phyloP scores from a whole-genome alignment of 306 rosid species.

The Quercus wislizeni region DNA sequence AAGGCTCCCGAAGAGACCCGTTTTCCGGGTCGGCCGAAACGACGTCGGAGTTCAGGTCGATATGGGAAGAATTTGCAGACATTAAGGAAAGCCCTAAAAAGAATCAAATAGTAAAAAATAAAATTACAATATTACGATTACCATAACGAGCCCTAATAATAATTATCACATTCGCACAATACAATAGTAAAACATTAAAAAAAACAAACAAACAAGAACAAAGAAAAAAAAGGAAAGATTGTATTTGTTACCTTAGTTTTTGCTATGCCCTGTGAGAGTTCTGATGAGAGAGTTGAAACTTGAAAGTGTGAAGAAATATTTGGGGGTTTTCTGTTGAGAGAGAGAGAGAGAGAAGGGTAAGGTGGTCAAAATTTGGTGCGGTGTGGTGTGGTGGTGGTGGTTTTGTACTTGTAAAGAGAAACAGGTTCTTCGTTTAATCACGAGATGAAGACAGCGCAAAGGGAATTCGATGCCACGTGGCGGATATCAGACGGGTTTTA shows the following conservation, averaged over 20 bases:
- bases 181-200: too few species aligned
- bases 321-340: neutral
- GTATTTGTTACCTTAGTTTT: conserved; percentile 18
- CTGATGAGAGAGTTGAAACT: neutral
- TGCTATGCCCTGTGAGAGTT: too few species aligned
- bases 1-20: conserved; percentile 27
- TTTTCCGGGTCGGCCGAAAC: conserved; percentile 35
- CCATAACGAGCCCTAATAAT: conserved; percentile 22
- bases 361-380: neutral
- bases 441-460: neutral
- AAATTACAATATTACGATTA: neutral
- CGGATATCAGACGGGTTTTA: neutral
- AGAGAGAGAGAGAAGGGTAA: neutral
- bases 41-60: conserved; percentile 50
- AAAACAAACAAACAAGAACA: neutral
- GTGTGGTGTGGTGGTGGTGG: neutral
- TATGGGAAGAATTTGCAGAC: conserved; percentile 31
- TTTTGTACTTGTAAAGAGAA: conserved; percentile 1
- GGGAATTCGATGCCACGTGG: conserved; percentile 24
- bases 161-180: neutral
- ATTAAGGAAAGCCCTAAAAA: conserved; percentile 35
- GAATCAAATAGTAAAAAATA: neutral
- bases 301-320: neutral
- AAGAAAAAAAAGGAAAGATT: neutral
- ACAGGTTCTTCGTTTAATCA: neutral